Conservation (phyloP, 1,284 basidiomycete species). For the Afroboletus lepidellus region DNA sequence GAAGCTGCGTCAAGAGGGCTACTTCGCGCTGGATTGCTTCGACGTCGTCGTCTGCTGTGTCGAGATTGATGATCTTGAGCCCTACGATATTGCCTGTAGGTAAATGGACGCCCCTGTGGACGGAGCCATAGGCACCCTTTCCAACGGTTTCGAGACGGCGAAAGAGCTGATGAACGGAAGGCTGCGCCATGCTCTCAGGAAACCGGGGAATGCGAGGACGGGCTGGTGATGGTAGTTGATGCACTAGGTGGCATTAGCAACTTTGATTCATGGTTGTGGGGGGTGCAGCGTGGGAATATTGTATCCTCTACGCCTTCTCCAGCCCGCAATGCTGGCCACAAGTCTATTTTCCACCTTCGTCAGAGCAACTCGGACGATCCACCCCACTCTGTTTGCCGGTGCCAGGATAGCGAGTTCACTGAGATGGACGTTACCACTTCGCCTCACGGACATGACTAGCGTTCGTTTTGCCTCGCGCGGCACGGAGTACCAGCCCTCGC, state of each 20-base stretch:
- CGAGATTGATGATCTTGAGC: constrained; percentile 98
- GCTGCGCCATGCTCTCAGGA: constrained; percentile 37
- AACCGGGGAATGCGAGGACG: neutral
- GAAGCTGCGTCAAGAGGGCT: constrained; percentile 85
- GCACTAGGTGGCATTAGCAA: neutral
- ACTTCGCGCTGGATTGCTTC: constrained; percentile 97
- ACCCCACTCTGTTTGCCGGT: constrained; percentile 17
- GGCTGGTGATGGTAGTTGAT: constrained; percentile 2
- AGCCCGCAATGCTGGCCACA: constrained; percentile 18
- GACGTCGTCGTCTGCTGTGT: constrained; percentile 96
- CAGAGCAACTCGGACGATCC: constrained; percentile 27
- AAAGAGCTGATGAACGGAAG: constrained; percentile 58
- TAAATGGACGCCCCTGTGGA: constrained; percentile 90
- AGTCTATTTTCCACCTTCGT: constrained; percentile 23
- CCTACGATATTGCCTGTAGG: constrained; percentile 86
- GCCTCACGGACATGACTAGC: constrained; percentile 19
- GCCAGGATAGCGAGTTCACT: constrained; percentile 18
- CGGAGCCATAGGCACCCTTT: constrained; percentile 94
- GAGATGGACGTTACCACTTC: constrained; percentile 24
- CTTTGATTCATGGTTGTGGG: neutral
- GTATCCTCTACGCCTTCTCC: neutral
- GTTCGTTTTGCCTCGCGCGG: constrained; percentile 38
- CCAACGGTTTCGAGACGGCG: constrained; percentile 78
- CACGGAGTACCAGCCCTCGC: constrained; percentile 36
- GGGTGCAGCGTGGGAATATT: constrained; percentile 22